phyloP scores from a whole-genome alignment of 495 filamentous ascomycete species.

The Aspergillus funiculosus region DNA sequence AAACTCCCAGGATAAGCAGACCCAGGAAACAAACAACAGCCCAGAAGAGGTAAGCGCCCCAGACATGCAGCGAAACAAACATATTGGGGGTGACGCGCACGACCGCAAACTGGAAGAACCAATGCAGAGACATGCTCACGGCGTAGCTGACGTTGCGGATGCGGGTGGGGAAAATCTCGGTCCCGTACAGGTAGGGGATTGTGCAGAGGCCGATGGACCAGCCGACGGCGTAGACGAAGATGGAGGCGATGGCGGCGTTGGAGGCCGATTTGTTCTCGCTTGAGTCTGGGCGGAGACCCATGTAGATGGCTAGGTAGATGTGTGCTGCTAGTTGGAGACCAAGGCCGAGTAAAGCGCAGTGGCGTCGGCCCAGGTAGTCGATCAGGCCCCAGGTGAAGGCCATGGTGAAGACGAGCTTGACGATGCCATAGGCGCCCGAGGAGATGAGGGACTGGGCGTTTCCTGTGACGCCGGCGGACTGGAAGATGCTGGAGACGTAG shows the following conservation, averaged over 20 bases:
- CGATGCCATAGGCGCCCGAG: conserved; percentile 41
- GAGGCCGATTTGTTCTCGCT: conserved; percentile 33
- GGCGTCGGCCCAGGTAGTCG: conserved; percentile 39
- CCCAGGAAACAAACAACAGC: conserved; percentile 36
- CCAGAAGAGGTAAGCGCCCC: conserved; percentile 46
- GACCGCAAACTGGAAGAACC: conserved; percentile 47
- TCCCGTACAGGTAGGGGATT: conserved; percentile 44
- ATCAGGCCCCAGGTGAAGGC: conserved; percentile 44
- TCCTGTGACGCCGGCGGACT: conserved; percentile 35
- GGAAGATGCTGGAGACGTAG: conserved; percentile 41
- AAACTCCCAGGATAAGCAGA: conserved; percentile 39
- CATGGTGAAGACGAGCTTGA: conserved; percentile 45
- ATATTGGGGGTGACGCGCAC: conserved; percentile 45
- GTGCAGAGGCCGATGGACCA: conserved; percentile 49
- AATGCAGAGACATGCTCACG: conserved; percentile 40
- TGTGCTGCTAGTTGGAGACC: conserved; percentile 36
- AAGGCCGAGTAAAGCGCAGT: conserved; percentile 34
- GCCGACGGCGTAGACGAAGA: conserved; percentile 44
- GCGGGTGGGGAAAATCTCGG: conserved; percentile 44
- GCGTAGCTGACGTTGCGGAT: conserved; percentile 43
- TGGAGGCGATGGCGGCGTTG: conserved; percentile 41
- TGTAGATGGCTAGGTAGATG: conserved; percentile 40
- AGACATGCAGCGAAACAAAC: conserved; percentile 38
- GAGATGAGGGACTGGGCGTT: conserved; percentile 30
- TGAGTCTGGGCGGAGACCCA: conserved; percentile 35